Base-by-base conservation (phyloP, 345 rosid genomes). In the Populus alba region DNA sequence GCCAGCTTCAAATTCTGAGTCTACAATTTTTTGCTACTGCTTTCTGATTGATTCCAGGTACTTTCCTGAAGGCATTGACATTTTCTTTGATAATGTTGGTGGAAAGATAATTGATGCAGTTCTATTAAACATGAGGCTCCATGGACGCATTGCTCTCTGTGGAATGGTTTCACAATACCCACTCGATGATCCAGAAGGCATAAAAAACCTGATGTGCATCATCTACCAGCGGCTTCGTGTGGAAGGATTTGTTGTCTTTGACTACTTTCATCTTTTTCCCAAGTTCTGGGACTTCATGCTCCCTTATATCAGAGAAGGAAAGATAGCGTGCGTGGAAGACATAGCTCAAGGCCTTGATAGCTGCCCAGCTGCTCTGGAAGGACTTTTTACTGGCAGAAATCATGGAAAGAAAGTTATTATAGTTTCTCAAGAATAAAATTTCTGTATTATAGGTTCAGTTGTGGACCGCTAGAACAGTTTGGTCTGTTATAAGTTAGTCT, bases 261-360 rank as follows among this genome's bases (percentile, higher is more conserved):
- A 70, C 20, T 62, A 43, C 18, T 7, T 7, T 6, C 59, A 27
- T 27, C n/a, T 66, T 15, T 63, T 75, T n/a, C 62, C 78, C 0
- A 70, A 80, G 22, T 75, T 23, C 25, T 29, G 70, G 49, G 67
- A 80, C 27, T 35, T 70, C 53, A 71, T 80, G 10, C 8, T 70
- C 18, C 78, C 79, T 35, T 10, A 25, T 23, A 69, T 75, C 33
- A 75, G 37, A 47, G 75, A 62, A 38, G 71, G 75, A 3, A 70
- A 70, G 33, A 45, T 80, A 18, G 13, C 49, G 5, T 62, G 70
- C 20, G 43, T 62, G 3, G 75, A 75, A 33, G 79, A 80, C 55
- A 9, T 33, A 33, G 75, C 75, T 11, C 66, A 80, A 69, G 78
- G 82, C 37, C 51, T 69, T 7, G 82, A 80, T 71, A 80, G 22